phyloP scores from a whole-genome alignment of 2,329 filamentous ascomycete species.

The Cytospora mali region DNA sequence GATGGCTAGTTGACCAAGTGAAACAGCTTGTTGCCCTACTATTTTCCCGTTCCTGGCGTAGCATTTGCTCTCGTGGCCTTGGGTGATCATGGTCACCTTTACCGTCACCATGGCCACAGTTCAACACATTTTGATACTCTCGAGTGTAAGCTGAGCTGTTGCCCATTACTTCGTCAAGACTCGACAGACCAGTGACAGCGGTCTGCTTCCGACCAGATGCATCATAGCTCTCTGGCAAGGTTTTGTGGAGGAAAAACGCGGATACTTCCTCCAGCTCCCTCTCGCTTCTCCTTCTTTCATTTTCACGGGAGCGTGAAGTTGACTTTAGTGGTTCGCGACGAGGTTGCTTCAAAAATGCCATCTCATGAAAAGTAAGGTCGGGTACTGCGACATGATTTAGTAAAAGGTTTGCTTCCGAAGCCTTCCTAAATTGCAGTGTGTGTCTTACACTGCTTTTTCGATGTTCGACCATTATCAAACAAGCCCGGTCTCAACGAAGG shows the following conservation, averaged over 20 bases:
- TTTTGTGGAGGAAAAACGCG: constrained; percentile 39
- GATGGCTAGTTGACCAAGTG: constrained; percentile 32
- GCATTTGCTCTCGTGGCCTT: too few species aligned
- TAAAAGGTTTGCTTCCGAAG: not conserved
- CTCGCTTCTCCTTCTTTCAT: constrained; percentile 35
- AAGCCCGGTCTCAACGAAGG: constrained; percentile 44
- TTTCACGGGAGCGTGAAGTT: constrained; percentile 29
- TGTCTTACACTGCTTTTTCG: constrained; percentile 23
- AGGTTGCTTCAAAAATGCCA: constrained; percentile 46
- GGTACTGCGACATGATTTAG: constrained; percentile 43
- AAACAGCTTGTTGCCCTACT: constrained; percentile 29
- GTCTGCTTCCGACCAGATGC: constrained; percentile 15
- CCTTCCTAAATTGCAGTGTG: not conserved
- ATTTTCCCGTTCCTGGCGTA: not conserved
- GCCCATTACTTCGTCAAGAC: not conserved
- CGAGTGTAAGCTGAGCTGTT: not conserved
- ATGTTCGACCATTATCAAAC: constrained; percentile 45
- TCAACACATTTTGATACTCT: not conserved
- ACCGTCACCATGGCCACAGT: not conserved
- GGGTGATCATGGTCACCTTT: not conserved
- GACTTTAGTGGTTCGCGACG: constrained; percentile 24
- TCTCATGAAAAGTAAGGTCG: constrained; percentile 56
- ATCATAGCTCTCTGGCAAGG: constrained; percentile 16
- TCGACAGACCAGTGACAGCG: constrained; percentile 5
- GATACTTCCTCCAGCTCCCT: constrained; percentile 41